Base-by-base conservation (phyloP, 2,329 filamentous ascomycete genomes). In the Fusarium illudens region DNA sequence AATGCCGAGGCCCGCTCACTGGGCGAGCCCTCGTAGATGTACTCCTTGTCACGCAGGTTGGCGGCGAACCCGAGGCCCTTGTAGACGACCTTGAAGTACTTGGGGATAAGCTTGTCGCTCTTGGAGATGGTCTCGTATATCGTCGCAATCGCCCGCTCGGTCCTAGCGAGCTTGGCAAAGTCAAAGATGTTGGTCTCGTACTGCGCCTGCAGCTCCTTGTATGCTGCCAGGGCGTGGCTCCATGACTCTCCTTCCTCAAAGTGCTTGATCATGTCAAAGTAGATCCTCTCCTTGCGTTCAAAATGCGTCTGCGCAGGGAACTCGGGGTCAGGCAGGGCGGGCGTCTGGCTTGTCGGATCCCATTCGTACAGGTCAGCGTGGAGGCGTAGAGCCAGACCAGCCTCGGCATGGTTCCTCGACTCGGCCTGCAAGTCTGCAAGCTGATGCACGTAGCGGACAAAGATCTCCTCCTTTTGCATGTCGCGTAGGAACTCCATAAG, bases 391-490 rank as follows among this genome's bases (percentile, higher is more conserved):
- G 94, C 94, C 65, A 98, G 85, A 12, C 94, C 96, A 13, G 95
- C 95, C 79, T 97, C 94, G 0, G 93, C 92, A 67, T 90, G 88
- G 73, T 97, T 96, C 60, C 91, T 86, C 4, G 91, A 87, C 37
- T 90, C 87, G 9, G 87, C 86, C 77, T 98, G 95, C 12, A 96
- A 83, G 36, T 89, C 83, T 3, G 94, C 92, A 19, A 98, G 85
- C 78, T 97, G 94, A 76, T 98, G 95, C 13, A 98, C 94, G 74
- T 98, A 97, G 68, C 94, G 91, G 68, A 97, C 92, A 78, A 97
- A 98, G 60, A 97, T 97, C 74, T 97, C 94, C 77, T 97, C 94
- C 75, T 97, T 97, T 71, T 96, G 92, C 91, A 97, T 97, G 75
- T 97, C 94, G 69, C 94, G 92, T 71, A 98, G 86, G 79, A 97